Percentiles rank a stretch among this genome's conserved stretches.
Conservation (phyloP, 2,329 filamentous ascomycete genomes). For the Colletotrichum chlorophyti region DNA sequence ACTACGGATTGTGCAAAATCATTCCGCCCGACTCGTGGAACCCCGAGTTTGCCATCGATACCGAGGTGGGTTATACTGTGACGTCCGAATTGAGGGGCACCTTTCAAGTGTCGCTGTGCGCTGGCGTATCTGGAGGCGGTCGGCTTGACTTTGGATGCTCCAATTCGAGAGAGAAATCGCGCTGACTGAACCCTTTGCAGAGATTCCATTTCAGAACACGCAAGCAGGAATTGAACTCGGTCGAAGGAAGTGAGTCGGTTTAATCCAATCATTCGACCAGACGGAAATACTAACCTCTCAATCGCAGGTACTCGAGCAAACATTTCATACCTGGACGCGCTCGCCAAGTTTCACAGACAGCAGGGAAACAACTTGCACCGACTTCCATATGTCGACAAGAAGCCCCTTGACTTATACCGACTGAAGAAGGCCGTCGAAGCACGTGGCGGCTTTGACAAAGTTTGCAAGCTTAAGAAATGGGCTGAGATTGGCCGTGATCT, state of each 20-base stretch:
- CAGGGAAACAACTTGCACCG: constrained; percentile 93
- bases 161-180: neutral
- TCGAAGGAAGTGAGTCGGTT: constrained; percentile 85
- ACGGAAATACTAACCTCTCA: constrained; percentile 43
- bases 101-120: neutral
- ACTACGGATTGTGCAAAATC: constrained; percentile 94
- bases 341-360: constrained; percentile 96
- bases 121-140: neutral
- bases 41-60: constrained; percentile 94
- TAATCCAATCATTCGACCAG: neutral
- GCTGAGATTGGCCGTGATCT: constrained; percentile 96
- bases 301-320: constrained; percentile 86
- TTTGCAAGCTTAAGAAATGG: constrained; percentile 99
- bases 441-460: constrained; percentile 91
- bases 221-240: constrained; percentile 95
- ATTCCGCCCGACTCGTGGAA: constrained; percentile 95
- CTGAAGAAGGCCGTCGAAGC: constrained; percentile 97
- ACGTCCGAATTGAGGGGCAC: too few species aligned
- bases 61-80: constrained; percentile 68
- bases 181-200: constrained; percentile 50
- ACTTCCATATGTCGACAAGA: constrained; percentile 96
- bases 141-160: neutral
- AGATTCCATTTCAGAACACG: constrained; percentile 96
- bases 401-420: constrained; percentile 92
- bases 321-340: constrained; percentile 92